Evolutionary conservation across 768 basidiomycete species (phyloP).

Genomic region (Lentinula boryana): DNA sequence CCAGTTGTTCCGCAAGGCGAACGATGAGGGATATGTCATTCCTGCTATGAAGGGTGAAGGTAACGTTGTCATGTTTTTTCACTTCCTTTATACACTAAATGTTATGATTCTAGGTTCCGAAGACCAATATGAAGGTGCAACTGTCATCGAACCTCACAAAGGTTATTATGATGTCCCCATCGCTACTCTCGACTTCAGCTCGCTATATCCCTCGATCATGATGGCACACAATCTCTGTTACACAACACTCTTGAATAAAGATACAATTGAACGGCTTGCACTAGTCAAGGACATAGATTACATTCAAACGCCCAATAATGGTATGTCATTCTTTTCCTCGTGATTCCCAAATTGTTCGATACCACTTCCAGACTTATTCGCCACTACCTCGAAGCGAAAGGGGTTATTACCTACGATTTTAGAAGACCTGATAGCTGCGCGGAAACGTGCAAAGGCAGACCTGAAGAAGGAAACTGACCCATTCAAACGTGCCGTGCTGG

Average conservation of each 20-base stretch:
- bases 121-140: conserved; percentile 98
- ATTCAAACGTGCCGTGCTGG: conserved; percentile 93
- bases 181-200: conserved; percentile 97
- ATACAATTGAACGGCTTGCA: conserved; percentile 67
- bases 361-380: conserved; percentile 69
- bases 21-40: conserved; percentile 85
- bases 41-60: conserved; percentile 86
- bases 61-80: conserved; percentile 17
- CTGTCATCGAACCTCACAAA: conserved; percentile 94
- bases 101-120: conserved; percentile 55
- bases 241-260: conserved; percentile 86
- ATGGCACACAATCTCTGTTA: conserved; percentile 99
- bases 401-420: conserved; percentile 88
- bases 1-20: conserved; percentile 90
- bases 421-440: conserved; percentile 88
- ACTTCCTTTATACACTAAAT: not conserved
- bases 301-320: conserved; percentile 92
- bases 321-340: conserved; percentile 30
- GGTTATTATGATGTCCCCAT: conserved; percentile 97
- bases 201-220: conserved; percentile 99
- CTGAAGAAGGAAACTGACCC: conserved; percentile 96
- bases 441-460: conserved; percentile 93
- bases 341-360: not conserved
- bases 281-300: conserved; percentile 87
- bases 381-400: conserved; percentile 64